These are phyloP conservation scores for Aspergillus homomorphus DNA, from an alignment of 495 filamentous ascomycete genomes.

Conservation along the genomic window DNA sequence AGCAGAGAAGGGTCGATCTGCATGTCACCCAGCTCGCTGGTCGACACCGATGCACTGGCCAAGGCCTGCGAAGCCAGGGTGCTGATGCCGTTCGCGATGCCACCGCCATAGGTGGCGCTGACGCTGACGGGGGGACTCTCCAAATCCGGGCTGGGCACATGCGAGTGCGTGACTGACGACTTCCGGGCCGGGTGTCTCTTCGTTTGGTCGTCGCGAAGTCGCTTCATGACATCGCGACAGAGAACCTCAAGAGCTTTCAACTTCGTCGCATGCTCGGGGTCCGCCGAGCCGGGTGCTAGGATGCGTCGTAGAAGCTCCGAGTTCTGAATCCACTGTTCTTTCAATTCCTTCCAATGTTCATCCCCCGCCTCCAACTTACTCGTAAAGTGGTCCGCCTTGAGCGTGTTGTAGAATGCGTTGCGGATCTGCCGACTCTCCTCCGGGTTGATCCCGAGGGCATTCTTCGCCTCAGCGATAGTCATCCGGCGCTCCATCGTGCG, in stretches of 20 bases:
- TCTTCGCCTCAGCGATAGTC: slow-evolving; percentile 71
- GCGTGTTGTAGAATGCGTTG: slow-evolving; percentile 61
- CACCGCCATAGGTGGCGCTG: slow-evolving; percentile 27
- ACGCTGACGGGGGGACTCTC: slow-evolving; percentile 22
- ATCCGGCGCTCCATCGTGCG: slow-evolving; percentile 59
- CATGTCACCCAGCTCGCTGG: slow-evolving; percentile 50
- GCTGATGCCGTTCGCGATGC: slow-evolving; percentile 48
- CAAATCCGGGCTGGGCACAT: slow-evolving; percentile 26
- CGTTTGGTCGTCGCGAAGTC: slow-evolving; percentile 64
- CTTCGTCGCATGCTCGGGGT: slow-evolving; percentile 54
- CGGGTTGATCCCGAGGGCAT: slow-evolving; percentile 68
- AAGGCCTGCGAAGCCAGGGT: slow-evolving; percentile 51
- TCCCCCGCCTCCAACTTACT: slow-evolving; percentile 68
- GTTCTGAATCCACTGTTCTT: slow-evolving; percentile 61
- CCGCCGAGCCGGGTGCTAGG: slow-evolving; percentile 51
- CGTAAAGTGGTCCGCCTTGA: slow-evolving; percentile 69
- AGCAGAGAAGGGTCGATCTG: slow-evolving; percentile 66
- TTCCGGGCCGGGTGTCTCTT: slow-evolving; percentile 56
- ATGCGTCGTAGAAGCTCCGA: slow-evolving; percentile 56
- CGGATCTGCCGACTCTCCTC: slow-evolving; percentile 64
- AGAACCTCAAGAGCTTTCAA: slow-evolving; percentile 66
- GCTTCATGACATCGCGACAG: slow-evolving; percentile 71
- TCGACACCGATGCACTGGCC: slow-evolving; percentile 43
- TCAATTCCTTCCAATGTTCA: slow-evolving; percentile 69
- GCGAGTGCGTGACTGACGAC: slow-evolving; percentile 28